Conservation (phyloP, 768 basidiomycete species). For the Macrolepiota dolichaula region DNA sequence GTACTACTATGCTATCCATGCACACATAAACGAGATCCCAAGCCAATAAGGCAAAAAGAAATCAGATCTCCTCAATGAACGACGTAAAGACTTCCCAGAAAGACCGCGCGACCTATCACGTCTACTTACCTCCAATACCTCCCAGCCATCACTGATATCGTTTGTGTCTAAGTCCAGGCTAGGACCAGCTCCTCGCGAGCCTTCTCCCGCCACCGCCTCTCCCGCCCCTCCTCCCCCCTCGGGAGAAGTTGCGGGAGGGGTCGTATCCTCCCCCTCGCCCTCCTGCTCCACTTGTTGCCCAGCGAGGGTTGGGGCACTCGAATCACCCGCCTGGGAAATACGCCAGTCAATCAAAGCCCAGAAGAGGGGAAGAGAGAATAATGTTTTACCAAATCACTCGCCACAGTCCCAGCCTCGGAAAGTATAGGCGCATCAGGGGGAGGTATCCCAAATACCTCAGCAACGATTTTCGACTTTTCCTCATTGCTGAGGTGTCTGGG, state of each 20-base stretch:
- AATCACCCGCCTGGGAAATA: background rate
- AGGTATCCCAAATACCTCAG: background rate
- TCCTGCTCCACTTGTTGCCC: no score
- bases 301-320: background rate
- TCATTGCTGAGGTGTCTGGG: background rate
- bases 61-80: slow-evolving; percentile 14
- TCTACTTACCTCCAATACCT: background rate
- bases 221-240: background rate
- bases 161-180: background rate
- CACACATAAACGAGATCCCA: background rate
- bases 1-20: background rate
- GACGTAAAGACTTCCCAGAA: background rate
- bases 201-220: background rate
- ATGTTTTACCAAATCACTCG: background rate
- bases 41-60: background rate
- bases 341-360: background rate
- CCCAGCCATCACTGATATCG: background rate
- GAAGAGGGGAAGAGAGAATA: background rate
- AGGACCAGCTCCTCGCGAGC: no score
- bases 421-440: background rate
- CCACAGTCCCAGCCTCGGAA: background rate
- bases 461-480: background rate
- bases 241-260: background rate
- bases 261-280: no score
- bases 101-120: background rate